Base-by-base conservation (phyloP, 345 rosid species). In the Ceriops tagal region DNA sequence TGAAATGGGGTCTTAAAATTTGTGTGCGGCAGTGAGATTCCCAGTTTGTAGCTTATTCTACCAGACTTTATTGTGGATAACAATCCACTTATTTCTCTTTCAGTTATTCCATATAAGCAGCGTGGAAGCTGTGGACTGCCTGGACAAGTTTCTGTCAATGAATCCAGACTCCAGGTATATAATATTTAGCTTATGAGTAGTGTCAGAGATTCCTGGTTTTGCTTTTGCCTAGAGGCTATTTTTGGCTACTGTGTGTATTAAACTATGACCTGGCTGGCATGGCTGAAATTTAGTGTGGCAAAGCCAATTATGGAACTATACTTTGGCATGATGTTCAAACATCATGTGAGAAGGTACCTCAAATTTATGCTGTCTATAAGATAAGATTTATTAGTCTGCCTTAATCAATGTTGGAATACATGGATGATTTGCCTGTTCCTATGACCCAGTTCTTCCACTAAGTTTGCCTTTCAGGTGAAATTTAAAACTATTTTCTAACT, bases 141-240 rank as follows among this genome's bases (percentile, higher is more conserved):
- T 92, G 72, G 96, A 87, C 30, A 95, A 81, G 81, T 95, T 86
- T 83, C 84, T 83, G 26, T 82, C 87, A 56, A 95, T 92, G 99
- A 87, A 87, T 75, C 99, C 99, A 9, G 87, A 92, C 65, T 27
- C 85, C 52, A 87, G 98, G 99, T 95, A 83, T 49, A 53, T 49
- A 53, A 26, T 9, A 26, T 53, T 22, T 63, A 9, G 59, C 57
- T 28, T 27, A 5, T 35, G 18, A 47, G 21, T n/a, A 26, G 64
- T 55, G 21, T 34, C 19, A 10, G 30, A 31, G 26, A 13, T 5
- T 24, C 10, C 35, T 65, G 24, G 22, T 10, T 13, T 53, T 39
- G 32, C 52, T 60, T 53, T 67, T 67, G 47, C 3, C 28, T 35
- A 47, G n/a, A 22, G 6, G 32, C 28, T 20, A 5, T 34, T 34